These are phyloP conservation scores for Phlyctochytrium planicorne DNA, from an alignment of 192 early-diverging fungal genomes.

Conservation along the genomic window DNA sequence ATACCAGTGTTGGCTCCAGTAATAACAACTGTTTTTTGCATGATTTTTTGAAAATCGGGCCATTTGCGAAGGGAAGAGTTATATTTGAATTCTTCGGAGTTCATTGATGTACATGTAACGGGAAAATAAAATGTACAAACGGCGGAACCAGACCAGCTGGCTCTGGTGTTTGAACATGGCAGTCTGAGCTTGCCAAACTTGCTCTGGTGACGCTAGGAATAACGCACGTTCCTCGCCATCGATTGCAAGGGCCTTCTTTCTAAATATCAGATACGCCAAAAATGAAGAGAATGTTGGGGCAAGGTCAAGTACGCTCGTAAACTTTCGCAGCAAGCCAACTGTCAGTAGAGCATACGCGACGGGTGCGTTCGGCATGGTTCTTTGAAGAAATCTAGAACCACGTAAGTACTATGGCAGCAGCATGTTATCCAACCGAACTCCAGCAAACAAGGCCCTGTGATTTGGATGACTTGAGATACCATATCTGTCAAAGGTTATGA, in stretches of 20 bases:
- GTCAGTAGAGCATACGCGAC: conserved; percentile 41
- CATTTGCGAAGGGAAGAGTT: no score
- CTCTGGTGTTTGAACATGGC: conserved; percentile 81
- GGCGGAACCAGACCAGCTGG: conserved; percentile 93
- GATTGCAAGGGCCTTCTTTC: neutral
- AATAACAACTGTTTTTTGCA: conserved; percentile 20
- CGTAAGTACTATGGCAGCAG: conserved; percentile 6
- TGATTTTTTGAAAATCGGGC: neutral
- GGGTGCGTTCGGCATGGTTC: conserved; percentile 34
- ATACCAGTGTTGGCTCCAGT: conserved; percentile 44
- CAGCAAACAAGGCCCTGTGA: conserved; percentile 79
- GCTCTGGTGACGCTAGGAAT: conserved; percentile 48
- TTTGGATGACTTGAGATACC: conserved; percentile 93
- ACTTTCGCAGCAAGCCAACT: conserved; percentile 47
- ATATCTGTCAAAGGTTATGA: conserved; percentile 86
- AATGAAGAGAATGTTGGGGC: conserved; percentile 13
- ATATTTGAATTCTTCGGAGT: conserved; percentile 39
- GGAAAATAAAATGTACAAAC: conserved; percentile 81
- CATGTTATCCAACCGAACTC: conserved; percentile 48
- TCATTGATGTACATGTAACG: conserved; percentile 89
- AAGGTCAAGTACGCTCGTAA: conserved; percentile 50
- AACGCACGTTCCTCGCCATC: conserved; percentile 34
- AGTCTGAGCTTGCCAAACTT: conserved; percentile 52
- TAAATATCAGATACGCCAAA: conserved; percentile 6
- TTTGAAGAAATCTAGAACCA: conserved; percentile 3